Evolutionary conservation across 495 filamentous ascomycete species (phyloP).

Genomic region (Hyaloscypha hepaticicola): DNA sequence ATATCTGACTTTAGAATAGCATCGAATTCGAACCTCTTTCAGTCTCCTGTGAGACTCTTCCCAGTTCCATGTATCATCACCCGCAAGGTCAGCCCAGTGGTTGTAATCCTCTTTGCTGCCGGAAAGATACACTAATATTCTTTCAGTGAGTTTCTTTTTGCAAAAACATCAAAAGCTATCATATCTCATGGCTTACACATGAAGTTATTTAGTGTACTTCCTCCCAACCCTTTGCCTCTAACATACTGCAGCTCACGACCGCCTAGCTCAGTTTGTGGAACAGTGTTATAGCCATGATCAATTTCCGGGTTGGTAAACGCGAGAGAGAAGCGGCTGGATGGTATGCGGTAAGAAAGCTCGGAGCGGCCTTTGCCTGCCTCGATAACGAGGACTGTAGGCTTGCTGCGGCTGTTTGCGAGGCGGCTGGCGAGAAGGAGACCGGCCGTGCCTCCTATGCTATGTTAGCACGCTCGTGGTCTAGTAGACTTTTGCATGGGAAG

Average conservation of each 20-base stretch:
- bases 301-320: constrained; percentile 36
- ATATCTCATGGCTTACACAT: constrained; percentile 38
- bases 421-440: constrained; percentile 58
- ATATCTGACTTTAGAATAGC: constrained; percentile 2
- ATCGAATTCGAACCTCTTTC: neutral
- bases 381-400: constrained; percentile 12
- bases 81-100: constrained; percentile 37
- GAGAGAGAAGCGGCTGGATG: constrained; percentile 31
- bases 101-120: no score
- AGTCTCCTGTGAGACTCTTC: constrained; percentile 20
- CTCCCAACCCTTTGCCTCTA: constrained; percentile 54
- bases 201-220: constrained; percentile 51
- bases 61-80: constrained; percentile 40
- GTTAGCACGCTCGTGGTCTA: neutral
- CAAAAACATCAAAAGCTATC: constrained; percentile 39
- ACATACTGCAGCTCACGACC: constrained; percentile 2
- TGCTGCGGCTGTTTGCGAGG: constrained; percentile 39
- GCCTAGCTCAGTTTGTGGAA: constrained; percentile 45
- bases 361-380: constrained; percentile 34
- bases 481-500: neutral
- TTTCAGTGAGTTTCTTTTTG: no score
- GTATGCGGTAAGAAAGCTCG: constrained; percentile 40
- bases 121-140: no score
- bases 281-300: constrained; percentile 63
- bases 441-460: constrained; percentile 57